phyloP scores from a whole-genome alignment of 192 early-diverging fungal genomes.

The Gonapodya sp. region DNA sequence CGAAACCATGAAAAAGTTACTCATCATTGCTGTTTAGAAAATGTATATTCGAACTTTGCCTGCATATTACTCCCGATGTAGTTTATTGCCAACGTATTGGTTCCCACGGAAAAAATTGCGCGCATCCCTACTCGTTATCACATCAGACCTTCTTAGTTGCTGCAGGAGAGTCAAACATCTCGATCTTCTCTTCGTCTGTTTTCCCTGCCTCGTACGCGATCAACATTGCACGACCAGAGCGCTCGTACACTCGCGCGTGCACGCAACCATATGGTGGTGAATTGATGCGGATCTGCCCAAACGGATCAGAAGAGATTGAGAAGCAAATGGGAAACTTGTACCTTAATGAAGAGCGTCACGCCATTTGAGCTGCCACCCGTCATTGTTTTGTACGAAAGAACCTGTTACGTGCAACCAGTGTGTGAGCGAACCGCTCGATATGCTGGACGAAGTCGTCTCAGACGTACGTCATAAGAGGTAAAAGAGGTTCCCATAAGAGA shows the following conservation, averaged over 20 bases:
- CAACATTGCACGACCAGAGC: background rate
- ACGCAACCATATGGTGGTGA: background rate
- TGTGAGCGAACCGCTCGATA: no score
- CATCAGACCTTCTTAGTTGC: background rate
- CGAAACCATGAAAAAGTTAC: background rate
- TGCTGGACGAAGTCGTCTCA: no score
- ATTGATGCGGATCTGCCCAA: background rate
- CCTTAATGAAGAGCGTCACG: background rate
- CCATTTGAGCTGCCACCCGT: background rate
- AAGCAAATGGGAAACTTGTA: no score
- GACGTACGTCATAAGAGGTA: background rate
- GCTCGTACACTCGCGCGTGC: conserved; percentile 1
- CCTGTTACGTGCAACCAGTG: no score
- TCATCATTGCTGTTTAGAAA: no score
- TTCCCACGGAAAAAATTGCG: no score
- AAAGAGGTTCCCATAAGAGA: background rate
- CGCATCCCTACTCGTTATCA: no score
- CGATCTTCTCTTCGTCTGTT: background rate
- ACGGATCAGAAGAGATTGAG: no score
- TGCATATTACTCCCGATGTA: no score
- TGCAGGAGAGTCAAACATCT: background rate
- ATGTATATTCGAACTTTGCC: no score
- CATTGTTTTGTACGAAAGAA: background rate
- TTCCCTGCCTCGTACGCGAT: background rate
- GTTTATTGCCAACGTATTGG: no score